Base-by-base conservation (phyloP, 106 monocot genomes). In the Acanthochlamys bracteata region DNA sequence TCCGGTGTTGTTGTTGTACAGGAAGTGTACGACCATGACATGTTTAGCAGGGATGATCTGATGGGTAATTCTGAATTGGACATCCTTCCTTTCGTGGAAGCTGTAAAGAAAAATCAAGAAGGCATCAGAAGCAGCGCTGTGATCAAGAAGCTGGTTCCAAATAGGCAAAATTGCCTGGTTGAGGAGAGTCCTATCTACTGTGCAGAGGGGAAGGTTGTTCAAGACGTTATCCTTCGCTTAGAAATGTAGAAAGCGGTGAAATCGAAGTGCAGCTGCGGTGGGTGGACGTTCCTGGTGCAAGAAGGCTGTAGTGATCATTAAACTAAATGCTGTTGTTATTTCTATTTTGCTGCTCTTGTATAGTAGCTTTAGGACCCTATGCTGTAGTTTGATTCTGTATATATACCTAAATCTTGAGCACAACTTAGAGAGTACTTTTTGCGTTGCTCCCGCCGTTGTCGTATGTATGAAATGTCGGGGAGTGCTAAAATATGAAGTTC, bases 211-310 rank as follows among this genome's bases (percentile, higher is more conserved):
- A 74, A 68, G 43, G 55, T 70, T 17, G 47, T 66, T 39, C 79
- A 79, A 56, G 69, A 74, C 49, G 42, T 66, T 4, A 47, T 74
- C 41, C 65, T 79, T 26, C 69, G 79, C 74, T 79, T 16, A 59
- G 51, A 22, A 66, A 74, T 60, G 79, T 74, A 26, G 79, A 79
- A 60, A 74, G 74, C 40, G 79, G 79, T 39, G 79, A 79, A 66
- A 57, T 79, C 14, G 70, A 70, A 51, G 60, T 79, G 25, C 64
- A 66, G 51, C 70, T 79, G 42, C 59, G 63, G 1, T 79, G 73
- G 74, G 43, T 68, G 23, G 39, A 33, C 19, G 27, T 66, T 11
- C 39, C 66, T 27, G 54, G 66, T 16, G 23, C 65, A 24, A 65
- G 22, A 40, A 40, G 61, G 39, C 33, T 61, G 39, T 40, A 61